A percentile compares a stretch with the other conserved stretches of the same genome.
These are phyloP conservation scores for Pyrus pyrifolia DNA, from an alignment of 306 rosid species.

Conservation along the genomic window DNA sequence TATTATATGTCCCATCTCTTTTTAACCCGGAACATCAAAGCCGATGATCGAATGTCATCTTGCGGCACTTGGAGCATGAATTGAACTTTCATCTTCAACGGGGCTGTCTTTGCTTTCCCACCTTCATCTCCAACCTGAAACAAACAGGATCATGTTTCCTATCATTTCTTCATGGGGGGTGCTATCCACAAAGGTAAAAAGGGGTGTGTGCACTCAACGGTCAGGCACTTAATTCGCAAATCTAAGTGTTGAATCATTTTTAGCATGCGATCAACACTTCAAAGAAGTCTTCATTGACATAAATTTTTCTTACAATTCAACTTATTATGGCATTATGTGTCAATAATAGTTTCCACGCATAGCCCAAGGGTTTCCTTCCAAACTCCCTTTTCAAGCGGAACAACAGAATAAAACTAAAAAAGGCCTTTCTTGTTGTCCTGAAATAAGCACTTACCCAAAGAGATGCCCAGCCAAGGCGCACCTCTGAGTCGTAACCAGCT, in stretches of 20 bases:
- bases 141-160: conserved; percentile 14
- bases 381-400: not conserved
- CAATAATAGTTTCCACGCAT: not conserved
- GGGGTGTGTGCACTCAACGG: not conserved
- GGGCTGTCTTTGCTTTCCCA: conserved; percentile 87
- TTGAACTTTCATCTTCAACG: conserved; percentile 91
- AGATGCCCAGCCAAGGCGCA: conserved; percentile 97
- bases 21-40: conserved; percentile 81
- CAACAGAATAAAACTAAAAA: not conserved
- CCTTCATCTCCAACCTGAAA: conserved; percentile 87
- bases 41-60: conserved; percentile 69
- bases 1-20: conserved; percentile 81
- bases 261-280: not conserved
- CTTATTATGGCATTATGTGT: not conserved
- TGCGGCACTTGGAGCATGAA: conserved; percentile 99
- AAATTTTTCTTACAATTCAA: not conserved
- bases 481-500: conserved; percentile 95
- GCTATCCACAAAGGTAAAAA: no score
- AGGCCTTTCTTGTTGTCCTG: not conserved
- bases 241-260: not conserved
- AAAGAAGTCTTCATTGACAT: not conserved
- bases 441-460: conserved; percentile 72
- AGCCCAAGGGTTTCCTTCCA: not conserved
- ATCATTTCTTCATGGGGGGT: not conserved
- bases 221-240: not conserved